phyloP scores from a whole-genome alignment of 805 yeast genomes.

The Candida mattraensis region DNA sequence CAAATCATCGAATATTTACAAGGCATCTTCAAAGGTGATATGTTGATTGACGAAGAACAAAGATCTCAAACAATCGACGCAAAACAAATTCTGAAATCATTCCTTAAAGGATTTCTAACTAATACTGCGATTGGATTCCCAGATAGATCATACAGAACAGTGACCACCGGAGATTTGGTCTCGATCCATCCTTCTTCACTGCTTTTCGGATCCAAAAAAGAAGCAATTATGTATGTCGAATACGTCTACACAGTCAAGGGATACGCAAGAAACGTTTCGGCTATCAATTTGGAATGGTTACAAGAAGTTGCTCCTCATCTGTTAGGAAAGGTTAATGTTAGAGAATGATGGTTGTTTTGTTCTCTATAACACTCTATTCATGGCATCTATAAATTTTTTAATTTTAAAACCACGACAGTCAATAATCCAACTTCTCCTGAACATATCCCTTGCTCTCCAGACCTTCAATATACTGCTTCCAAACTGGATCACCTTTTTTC shows the following conservation, averaged over 20 bases:
- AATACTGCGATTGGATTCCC: constrained; percentile 95
- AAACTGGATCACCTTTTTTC: constrained; percentile 42
- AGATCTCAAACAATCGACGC: constrained; percentile 45
- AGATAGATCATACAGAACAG: constrained; percentile 87
- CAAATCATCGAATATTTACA: constrained; percentile 75
- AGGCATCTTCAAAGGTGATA: no score
- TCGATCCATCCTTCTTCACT: constrained; percentile 90
- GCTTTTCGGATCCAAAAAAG: constrained; percentile 76
- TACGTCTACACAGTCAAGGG: constrained; percentile 92
- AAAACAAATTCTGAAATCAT: constrained; percentile 67
- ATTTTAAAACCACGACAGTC: not conserved
- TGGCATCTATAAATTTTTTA: no score
- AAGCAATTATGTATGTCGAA: constrained; percentile 92
- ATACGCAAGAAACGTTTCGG: constrained; percentile 86
- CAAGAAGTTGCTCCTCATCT: constrained; percentile 76
- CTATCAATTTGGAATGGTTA: constrained; percentile 80
- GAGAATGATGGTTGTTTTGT: no score
- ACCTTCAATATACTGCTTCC: constrained; percentile 50
- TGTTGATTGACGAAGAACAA: constrained; percentile 37
- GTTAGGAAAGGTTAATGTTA: constrained; percentile 50
- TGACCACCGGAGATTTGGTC: constrained; percentile 77
- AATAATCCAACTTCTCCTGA: constrained; percentile 16
- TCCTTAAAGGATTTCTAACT: constrained; percentile 77
- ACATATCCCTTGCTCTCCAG: constrained; percentile 37
- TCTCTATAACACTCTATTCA: no score